Evolutionary conservation across 176 grass and related monocot genomes (phyloP).

Genomic region (Raddia guianensis): DNA sequence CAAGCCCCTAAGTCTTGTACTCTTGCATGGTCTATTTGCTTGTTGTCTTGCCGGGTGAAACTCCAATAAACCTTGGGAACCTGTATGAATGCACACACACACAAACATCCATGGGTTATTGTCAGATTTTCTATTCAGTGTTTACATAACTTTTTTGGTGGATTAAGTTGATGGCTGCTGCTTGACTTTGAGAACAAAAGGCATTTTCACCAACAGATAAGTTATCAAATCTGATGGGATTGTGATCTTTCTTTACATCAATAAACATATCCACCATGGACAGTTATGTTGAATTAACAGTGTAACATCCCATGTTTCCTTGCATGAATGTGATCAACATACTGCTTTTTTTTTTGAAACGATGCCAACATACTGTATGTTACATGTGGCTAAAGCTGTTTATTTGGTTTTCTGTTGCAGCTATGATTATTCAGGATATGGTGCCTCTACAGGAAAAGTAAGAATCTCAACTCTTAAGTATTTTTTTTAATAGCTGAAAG

Average conservation of each 20-base stretch:
- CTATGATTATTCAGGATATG: no score
- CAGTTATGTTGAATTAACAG: neutral
- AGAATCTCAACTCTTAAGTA: neutral
- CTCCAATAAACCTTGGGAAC: neutral
- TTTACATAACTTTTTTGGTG: neutral
- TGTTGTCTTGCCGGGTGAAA: neutral
- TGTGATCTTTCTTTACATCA: slow-evolving; percentile 7
- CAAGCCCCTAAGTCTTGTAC: neutral
- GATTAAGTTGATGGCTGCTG: slow-evolving; percentile 30
- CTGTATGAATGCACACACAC: neutral
- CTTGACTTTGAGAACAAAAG: slow-evolving; percentile 38
- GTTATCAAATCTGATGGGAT: slow-evolving; percentile 28
- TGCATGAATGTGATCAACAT: no score
- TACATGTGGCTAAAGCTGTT: neutral
- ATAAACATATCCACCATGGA: neutral
- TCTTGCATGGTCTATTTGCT: neutral
- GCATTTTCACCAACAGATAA: slow-evolving; percentile 34
- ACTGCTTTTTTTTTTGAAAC: no score
- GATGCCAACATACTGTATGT: no score
- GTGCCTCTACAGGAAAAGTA: no score
- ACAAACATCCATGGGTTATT: neutral
- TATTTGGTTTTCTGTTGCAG: no score
- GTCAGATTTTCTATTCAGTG: slow-evolving; percentile 12
- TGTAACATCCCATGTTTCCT: no score
- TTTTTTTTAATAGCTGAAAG: slow-evolving; percentile 21